Conservation (phyloP, 345 rosid species). For the Mercurialis annua region DNA sequence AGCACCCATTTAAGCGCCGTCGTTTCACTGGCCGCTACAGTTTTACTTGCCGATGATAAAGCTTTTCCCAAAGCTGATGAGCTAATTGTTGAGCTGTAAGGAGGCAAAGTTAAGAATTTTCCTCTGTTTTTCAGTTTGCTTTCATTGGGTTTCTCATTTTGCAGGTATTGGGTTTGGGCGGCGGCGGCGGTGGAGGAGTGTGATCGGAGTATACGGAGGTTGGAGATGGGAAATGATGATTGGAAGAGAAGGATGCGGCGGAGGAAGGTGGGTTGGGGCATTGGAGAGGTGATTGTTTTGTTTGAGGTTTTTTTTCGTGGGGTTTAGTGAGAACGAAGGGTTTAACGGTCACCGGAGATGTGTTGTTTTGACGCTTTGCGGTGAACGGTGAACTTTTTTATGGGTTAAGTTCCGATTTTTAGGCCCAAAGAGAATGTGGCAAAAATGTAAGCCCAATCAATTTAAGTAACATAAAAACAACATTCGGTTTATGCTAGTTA, state of each 20-base stretch:
- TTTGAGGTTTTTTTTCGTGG: not conserved
- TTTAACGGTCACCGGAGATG: constrained; percentile 3
- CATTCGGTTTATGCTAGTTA: too few relatives aligned
- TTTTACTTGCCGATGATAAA: constrained; percentile 18
- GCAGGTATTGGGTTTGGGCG: not conserved
- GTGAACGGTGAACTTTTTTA: not conserved
- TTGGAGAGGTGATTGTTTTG: not conserved
- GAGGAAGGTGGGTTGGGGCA: constrained; percentile 27
- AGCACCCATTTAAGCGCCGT: constrained; percentile 83
- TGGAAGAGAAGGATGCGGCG: constrained; percentile 33
- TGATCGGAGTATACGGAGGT: constrained; percentile 16
- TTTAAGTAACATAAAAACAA: too few relatives aligned
- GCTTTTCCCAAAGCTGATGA: constrained; percentile 50
- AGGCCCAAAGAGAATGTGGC: too few relatives aligned
- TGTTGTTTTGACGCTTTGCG: not conserved
- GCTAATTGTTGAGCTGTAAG: constrained; percentile 43
- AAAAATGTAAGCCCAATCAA: too few relatives aligned
- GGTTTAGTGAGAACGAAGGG: not conserved
- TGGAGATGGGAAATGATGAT: constrained; percentile 9
- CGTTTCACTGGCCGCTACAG: constrained; percentile 31
- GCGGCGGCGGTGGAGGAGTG: constrained; percentile 15
- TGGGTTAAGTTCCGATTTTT: too few relatives aligned
- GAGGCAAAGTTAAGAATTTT: constrained; percentile 71
- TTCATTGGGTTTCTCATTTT: not conserved
- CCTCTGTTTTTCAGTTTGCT: constrained; percentile 26